Conservation (phyloP, 2,329 filamentous ascomycete species). For the Trematosphaeria pertusa region DNA sequence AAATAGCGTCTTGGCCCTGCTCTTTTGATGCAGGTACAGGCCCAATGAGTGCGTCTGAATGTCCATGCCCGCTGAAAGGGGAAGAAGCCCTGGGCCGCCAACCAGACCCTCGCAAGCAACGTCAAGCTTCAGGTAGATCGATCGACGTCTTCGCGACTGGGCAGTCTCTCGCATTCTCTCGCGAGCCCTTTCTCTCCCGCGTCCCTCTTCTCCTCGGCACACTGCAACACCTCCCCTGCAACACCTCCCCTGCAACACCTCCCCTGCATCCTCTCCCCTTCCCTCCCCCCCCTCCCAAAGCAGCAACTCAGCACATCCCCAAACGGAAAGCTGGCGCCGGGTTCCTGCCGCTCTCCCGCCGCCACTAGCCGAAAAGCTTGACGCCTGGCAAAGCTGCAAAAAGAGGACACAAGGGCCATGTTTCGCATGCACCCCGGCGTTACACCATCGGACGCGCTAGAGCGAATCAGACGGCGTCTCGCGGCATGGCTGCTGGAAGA, state of each 20-base stretch:
- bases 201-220: neutral
- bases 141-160: conserved; percentile 1
- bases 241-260: conserved; percentile 4
- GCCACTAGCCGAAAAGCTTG: neutral
- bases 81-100: neutral
- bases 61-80: neutral
- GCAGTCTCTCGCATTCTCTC: too few species aligned
- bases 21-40: conserved; percentile 33
- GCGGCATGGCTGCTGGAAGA: neutral
- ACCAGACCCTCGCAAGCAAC: neutral
- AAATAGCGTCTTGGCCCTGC: conserved; percentile 25
- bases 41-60: conserved; percentile 11
- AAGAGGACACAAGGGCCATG: neutral
- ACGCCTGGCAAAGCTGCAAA: neutral
- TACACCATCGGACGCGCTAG: neutral
- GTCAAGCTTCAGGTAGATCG: conserved; percentile 2
- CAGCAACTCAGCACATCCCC: neutral
- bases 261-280: too few species aligned
- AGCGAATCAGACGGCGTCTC: conserved; percentile 1
- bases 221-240: too few species aligned
- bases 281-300: conserved; percentile 4
- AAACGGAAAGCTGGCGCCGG: neutral
- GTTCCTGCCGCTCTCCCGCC: conserved; percentile 6
- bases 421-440: conserved; percentile 2
- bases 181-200: neutral